Evolutionary conservation across 1,139 yeast genomes (phyloP).

Genomic region (Yamadazyma conglobata): DNA sequence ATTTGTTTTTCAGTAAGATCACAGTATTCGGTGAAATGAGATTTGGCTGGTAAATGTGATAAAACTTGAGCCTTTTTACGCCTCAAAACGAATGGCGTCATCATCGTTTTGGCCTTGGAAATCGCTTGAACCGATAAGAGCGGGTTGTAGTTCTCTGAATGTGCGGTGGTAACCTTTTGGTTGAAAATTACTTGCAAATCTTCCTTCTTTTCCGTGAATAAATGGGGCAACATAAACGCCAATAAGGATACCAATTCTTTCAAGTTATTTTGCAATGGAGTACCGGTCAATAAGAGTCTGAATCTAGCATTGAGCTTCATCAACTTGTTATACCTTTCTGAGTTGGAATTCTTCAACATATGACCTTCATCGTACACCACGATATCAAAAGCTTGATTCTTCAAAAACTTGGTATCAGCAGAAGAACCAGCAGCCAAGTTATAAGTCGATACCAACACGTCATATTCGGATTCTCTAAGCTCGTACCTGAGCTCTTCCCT

Average conservation of each 20-base stretch:
- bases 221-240: constrained; percentile 83
- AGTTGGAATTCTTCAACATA: constrained; percentile 82
- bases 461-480: constrained; percentile 60
- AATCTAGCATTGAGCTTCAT: constrained; percentile 81
- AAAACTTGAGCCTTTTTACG: constrained; percentile 90
- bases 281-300: constrained; percentile 86
- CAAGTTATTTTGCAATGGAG: constrained; percentile 92
- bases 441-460: constrained; percentile 92
- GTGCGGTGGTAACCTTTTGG: constrained; percentile 71
- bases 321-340: constrained; percentile 82
- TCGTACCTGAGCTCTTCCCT: constrained; percentile 80
- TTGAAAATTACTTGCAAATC: constrained; percentile 79
- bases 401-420: constrained; percentile 75
- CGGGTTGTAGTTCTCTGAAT: constrained; percentile 60
- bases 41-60: constrained; percentile 79
- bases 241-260: constrained; percentile 85
- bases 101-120: constrained; percentile 91
- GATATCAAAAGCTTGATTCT: constrained; percentile 72
- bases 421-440: constrained; percentile 86
- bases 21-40: constrained; percentile 62
- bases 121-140: constrained; percentile 88
- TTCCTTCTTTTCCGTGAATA: constrained; percentile 78
- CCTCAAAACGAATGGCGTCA: constrained; percentile 94
- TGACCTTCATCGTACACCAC: constrained; percentile 98
- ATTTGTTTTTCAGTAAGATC: constrained; percentile 57